phyloP scores from a whole-genome alignment of 768 basidiomycete species.

The Auricularia sp. region DNA sequence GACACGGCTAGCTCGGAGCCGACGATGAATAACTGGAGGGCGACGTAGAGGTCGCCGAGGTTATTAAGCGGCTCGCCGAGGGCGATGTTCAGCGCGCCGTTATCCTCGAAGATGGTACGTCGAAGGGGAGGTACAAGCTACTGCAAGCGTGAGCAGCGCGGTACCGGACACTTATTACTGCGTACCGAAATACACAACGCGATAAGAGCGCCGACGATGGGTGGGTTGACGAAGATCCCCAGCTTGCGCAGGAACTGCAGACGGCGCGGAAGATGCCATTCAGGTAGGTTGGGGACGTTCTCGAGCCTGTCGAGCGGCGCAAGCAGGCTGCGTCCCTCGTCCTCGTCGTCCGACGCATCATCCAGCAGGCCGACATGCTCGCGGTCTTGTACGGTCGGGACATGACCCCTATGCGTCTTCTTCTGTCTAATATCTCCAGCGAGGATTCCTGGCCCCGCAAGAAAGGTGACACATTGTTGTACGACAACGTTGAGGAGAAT shows the following conservation, averaged over 20 bases:
- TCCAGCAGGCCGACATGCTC: background rate
- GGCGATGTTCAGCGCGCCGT: background rate
- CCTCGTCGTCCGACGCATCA: background rate
- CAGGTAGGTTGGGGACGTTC: background rate
- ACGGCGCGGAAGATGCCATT: background rate
- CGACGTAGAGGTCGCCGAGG: background rate
- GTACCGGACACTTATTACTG: background rate
- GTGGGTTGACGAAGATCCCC: background rate
- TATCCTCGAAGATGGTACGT: background rate
- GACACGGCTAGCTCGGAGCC: background rate
- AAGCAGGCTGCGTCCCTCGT: background rate
- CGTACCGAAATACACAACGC: background rate
- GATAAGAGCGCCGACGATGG: background rate
- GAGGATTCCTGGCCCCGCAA: background rate
- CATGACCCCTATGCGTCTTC: background rate
- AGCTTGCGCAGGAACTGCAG: background rate
- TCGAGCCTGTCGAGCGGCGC: background rate
- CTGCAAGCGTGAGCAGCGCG: background rate
- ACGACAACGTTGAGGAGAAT: slow-evolving; percentile 1
- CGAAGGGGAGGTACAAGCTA: background rate
- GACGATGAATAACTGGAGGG: background rate
- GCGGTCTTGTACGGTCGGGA: background rate
- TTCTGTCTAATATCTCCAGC: background rate
- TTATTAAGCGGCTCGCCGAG: background rate
- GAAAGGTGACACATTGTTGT: background rate